Base-by-base conservation (phyloP, 306 rosid species). In the Spatholobus suberectus region DNA sequence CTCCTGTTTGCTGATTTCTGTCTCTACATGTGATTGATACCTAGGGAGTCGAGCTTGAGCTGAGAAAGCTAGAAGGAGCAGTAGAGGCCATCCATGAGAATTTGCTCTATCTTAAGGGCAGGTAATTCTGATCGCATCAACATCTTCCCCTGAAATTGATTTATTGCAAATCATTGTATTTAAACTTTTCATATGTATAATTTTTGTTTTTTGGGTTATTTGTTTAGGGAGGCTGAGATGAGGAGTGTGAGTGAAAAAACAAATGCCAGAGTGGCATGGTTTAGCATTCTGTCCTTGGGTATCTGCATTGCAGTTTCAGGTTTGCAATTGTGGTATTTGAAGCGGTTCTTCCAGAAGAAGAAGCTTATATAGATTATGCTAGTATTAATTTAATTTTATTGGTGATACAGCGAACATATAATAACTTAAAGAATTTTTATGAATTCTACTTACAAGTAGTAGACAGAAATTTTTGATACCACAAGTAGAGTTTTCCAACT, bases 41-140 rank as follows among this genome's bases (percentile, higher is more conserved):
- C 17, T 81, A 93, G 99, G 99, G 99, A 32, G 87, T 96, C 10
- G 97, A 96, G 86, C 98, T 96, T 57, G 98, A 96, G 89, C 87
- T 96, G 68, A 86, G 89, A 86, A 96, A 93, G 86, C 93, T 96
- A 20, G 99, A 93, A 89, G 97, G 94, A 81, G 91, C 93, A 4
- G 99, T 93, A 68, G 94, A 91, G 82, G 92, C 98, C 62, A 91
- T 96, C 84, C 98, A 92, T 81, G 96, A 91, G 83, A 92, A 96
- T 83, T 88, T 93, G 86, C 86, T 92, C 73, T 88, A 89, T 82
- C 92, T 96, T 38, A 96, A 89, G 94, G 81, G 79, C 86, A 90
- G 93, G 99, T 95, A 85, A 84, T 62, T 32, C 54, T 35, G 14
- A 66, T 44, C n/a, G 27, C 12, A 27, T 46, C 37, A 69, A 73